phyloP scores from a whole-genome alignment of 2,329 filamentous ascomycete genomes.

The Neonectria punicea region DNA sequence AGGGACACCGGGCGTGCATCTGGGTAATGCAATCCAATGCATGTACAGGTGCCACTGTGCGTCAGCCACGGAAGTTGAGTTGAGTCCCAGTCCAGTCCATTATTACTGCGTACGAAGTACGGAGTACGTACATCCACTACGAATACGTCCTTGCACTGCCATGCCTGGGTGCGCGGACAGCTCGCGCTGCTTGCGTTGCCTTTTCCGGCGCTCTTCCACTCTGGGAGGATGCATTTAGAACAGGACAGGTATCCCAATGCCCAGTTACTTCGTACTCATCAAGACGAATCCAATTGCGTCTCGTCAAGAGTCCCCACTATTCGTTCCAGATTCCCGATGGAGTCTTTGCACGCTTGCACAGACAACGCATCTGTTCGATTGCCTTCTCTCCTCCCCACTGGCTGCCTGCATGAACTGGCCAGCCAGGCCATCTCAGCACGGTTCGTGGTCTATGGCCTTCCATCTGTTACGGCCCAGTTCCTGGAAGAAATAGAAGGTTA shows the following conservation, averaged over 20 bases:
- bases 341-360: neutral
- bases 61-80: neutral
- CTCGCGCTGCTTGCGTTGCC: neutral
- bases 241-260: neutral
- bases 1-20: neutral
- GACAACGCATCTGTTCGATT: conserved; percentile 8
- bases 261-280: neutral
- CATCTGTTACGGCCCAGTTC: conserved; percentile 5
- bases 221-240: neutral
- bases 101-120: neutral
- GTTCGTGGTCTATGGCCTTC: conserved; percentile 8
- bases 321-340: neutral
- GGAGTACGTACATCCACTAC: neutral
- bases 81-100: neutral
- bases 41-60: conserved; percentile 16
- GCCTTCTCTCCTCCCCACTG: neutral
- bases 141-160: neutral
- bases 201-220: conserved; percentile 3
- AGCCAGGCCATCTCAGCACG: conserved; percentile 12
- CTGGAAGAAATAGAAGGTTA: neutral
- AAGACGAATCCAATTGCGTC: neutral
- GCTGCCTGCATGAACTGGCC: conserved; percentile 25
- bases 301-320: neutral
- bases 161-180: neutral
- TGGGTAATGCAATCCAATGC: conserved; percentile 8